Conservation (phyloP, 768 basidiomycete species). For the Pholiota microspora region DNA sequence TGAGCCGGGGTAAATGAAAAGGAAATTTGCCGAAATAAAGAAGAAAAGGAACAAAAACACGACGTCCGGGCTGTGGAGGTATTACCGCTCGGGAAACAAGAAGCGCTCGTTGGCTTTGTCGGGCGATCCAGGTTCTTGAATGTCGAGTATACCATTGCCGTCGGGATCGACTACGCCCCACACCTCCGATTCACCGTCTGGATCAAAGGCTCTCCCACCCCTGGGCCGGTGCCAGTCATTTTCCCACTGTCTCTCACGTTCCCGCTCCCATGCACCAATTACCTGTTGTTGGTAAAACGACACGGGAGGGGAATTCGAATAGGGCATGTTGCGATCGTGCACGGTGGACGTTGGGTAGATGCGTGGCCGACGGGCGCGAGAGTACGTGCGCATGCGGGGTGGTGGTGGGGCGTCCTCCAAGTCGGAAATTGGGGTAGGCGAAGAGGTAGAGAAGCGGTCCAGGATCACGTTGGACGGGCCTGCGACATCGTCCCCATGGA, state of each 20-base stretch:
- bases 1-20: neutral
- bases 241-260: conserved; percentile 14
- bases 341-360: neutral
- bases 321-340: conserved; percentile 1
- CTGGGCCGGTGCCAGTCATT: conserved; percentile 7
- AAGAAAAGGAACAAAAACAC: neutral
- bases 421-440: conserved; percentile 15
- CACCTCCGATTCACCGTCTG: conserved; percentile 37
- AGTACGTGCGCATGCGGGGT: neutral
- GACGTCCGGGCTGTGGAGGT: neutral
- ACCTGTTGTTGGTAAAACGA: conserved; percentile 24
- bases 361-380: conserved; percentile 2
- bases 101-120: conserved; percentile 40
- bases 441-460: conserved; percentile 15
- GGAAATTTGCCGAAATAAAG: neutral
- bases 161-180: conserved; percentile 14
- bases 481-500: neutral
- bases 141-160: neutral
- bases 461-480: conserved; percentile 8
- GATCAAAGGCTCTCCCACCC: conserved; percentile 29
- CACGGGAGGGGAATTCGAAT: conserved; percentile 10
- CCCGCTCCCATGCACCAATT: conserved; percentile 19
- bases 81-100: conserved; percentile 45
- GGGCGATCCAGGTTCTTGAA: conserved; percentile 37
- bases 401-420: conserved; percentile 1